Percentiles rank a stretch among this genome's conserved stretches.
Conservation (phyloP, 495 filamentous ascomycete species). For the Elaphomyces granulatus region DNA sequence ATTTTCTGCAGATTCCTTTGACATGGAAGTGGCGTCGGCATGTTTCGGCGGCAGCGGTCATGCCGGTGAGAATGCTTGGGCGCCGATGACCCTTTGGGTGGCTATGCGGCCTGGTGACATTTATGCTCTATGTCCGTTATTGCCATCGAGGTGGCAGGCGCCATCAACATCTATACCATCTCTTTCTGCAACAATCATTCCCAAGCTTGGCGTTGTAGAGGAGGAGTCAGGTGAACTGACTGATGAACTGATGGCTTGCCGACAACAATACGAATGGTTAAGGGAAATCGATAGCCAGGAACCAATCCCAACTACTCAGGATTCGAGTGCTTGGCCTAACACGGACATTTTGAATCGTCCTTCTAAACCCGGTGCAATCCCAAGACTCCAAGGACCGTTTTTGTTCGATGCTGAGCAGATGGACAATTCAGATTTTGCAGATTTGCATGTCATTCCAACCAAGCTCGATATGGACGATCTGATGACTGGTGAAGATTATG, state of each 20-base stretch:
- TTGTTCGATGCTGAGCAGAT: constrained; percentile 50
- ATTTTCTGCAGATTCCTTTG: constrained; percentile 69
- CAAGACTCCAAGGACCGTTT: constrained; percentile 77
- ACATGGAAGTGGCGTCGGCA: constrained; percentile 79
- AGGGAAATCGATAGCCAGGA: constrained; percentile 69
- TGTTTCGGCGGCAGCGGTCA: constrained; percentile 59
- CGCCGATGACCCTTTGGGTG: constrained; percentile 82
- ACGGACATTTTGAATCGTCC: constrained; percentile 53
- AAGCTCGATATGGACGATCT: constrained; percentile 38
- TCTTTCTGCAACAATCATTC: constrained; percentile 56
- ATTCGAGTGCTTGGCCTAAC: constrained; percentile 27
- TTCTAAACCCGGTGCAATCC: constrained; percentile 51
- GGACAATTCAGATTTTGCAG: constrained; percentile 54
- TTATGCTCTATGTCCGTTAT: constrained; percentile 77
- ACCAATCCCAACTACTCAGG: constrained; percentile 24
- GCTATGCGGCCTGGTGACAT: constrained; percentile 80
- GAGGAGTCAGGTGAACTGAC: constrained; percentile 41
- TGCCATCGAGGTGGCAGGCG: constrained; percentile 72
- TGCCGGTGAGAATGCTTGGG: constrained; percentile 61
- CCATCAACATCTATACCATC: constrained; percentile 60
- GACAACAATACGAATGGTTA: constrained; percentile 73
- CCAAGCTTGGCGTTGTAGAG: constrained; percentile 45
- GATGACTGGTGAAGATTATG: constrained; percentile 38
- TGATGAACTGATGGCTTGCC: constrained; percentile 30
- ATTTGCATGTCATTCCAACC: constrained; percentile 42